Conservation (phyloP, 176 grass and related monocot genomes). For the Juncus effusus region DNA sequence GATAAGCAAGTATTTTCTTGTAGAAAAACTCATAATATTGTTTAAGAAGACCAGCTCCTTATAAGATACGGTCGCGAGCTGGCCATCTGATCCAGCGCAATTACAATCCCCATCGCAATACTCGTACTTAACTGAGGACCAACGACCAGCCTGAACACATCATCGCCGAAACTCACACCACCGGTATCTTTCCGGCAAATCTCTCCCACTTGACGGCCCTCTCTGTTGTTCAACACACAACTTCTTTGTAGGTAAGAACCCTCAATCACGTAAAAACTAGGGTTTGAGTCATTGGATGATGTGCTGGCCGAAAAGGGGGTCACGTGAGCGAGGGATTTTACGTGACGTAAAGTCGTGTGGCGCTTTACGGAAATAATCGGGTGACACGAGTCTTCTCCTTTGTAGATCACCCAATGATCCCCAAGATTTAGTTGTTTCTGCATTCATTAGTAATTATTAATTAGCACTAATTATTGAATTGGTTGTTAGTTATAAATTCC, state of each 20-base stretch:
- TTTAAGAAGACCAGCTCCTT: slow-evolving; percentile 36
- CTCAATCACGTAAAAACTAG: slow-evolving; percentile 36
- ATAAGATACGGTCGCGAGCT: slow-evolving; percentile 21
- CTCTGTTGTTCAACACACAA: slow-evolving; percentile 45
- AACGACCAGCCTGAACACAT: slow-evolving; percentile 54
- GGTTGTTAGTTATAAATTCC: not conserved
- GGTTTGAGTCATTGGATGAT: not conserved
- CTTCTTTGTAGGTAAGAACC: slow-evolving; percentile 56
- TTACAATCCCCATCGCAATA: slow-evolving; percentile 64
- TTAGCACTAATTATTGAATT: slow-evolving; percentile 18
- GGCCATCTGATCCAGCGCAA: slow-evolving; percentile 78
- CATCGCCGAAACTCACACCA: slow-evolving; percentile 37
- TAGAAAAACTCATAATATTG: too few relatives aligned
- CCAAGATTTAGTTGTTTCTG: slow-evolving; percentile 16
- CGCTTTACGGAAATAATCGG: slow-evolving; percentile 52
- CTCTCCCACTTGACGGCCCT: slow-evolving; percentile 44
- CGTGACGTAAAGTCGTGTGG: slow-evolving; percentile 27
- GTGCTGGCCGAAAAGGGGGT: slow-evolving; percentile 11
- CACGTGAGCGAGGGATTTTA: slow-evolving; percentile 39
- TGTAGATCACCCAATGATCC: slow-evolving; percentile 58
- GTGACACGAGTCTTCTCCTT: slow-evolving; percentile 34
- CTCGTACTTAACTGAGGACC: slow-evolving; percentile 25
- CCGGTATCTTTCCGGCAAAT: slow-evolving; percentile 45
- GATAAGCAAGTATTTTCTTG: too few relatives aligned
- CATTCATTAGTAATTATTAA: slow-evolving; percentile 27